These are phyloP conservation scores for Serendipita sp. DNA, from an alignment of 768 basidiomycete species.

Conservation along the genomic window DNA sequence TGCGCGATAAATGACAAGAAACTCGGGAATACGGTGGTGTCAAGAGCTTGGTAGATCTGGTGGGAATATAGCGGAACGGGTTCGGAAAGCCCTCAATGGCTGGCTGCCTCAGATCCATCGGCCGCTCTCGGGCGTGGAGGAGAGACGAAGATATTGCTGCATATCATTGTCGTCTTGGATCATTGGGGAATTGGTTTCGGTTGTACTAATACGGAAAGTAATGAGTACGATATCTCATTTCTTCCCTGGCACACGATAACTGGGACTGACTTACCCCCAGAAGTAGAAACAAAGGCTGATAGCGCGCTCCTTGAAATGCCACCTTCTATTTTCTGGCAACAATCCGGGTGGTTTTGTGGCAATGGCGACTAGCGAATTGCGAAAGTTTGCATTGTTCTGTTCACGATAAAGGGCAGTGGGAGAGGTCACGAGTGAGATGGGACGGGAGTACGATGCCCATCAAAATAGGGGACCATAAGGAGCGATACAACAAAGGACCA, in stretches of 20 bases:
- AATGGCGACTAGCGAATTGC: not conserved
- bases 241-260: not conserved
- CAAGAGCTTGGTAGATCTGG: not conserved
- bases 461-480: not conserved
- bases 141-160: not conserved
- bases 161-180: not conserved
- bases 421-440: not conserved
- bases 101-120: not conserved
- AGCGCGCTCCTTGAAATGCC: constrained; percentile 6
- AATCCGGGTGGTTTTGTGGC: not conserved
- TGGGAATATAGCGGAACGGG: not conserved
- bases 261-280: not conserved
- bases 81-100: not conserved
- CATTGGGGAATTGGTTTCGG: not conserved
- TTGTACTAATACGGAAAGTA: not conserved
- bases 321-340: not conserved
- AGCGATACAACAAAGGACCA: not conserved
- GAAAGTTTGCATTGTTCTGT: constrained; percentile 3
- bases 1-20: not conserved
- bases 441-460: not conserved
- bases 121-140: not conserved
- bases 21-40: not conserved
- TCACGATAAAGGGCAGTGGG: not conserved
- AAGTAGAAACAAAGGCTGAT: constrained; percentile 5
- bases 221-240: too few species aligned